phyloP scores from a whole-genome alignment of 2,329 filamentous ascomycete species.

The Colletotrichum lindemuthianum region DNA sequence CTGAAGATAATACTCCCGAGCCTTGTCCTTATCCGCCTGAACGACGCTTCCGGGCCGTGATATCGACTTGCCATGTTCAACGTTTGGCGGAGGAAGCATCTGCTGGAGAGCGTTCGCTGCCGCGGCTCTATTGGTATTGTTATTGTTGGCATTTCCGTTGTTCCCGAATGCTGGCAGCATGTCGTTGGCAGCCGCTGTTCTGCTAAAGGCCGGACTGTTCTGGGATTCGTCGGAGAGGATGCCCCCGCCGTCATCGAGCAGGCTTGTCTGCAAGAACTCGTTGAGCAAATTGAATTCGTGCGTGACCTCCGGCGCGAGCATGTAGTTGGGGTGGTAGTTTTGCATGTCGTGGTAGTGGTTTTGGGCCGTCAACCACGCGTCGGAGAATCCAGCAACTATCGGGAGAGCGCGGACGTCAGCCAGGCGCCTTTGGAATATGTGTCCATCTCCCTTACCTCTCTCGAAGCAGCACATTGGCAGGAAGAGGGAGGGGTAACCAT shows the following conservation, averaged over 20 bases:
- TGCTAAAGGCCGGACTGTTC: slow-evolving; percentile 55
- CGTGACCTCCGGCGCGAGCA: slow-evolving; percentile 91
- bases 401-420: background rate
- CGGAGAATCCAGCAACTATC: slow-evolving; percentile 80
- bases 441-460: too few species aligned
- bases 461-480: background rate
- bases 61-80: slow-evolving; percentile 63
- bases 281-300: slow-evolving; percentile 97
- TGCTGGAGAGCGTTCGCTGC: slow-evolving; percentile 38
- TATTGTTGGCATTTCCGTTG: slow-evolving; percentile 42
- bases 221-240: slow-evolving; percentile 75
- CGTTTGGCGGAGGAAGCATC: slow-evolving; percentile 59
- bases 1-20: slow-evolving; percentile 94
- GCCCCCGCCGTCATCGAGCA: slow-evolving; percentile 81
- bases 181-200: slow-evolving; percentile 55
- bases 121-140: slow-evolving; percentile 39
- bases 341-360: slow-evolving; percentile 95
- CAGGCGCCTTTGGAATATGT: background rate
- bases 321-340: slow-evolving; percentile 91
- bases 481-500: slow-evolving; percentile 24
- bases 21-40: slow-evolving; percentile 77
- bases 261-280: slow-evolving; percentile 92
- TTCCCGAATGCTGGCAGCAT: slow-evolving; percentile 61
- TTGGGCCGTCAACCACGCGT: slow-evolving; percentile 82
- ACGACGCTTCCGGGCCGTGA: slow-evolving; percentile 70